These are phyloP conservation scores for Rhodotorula sp. DNA, from an alignment of 1,284 basidiomycete genomes.

Conservation along the genomic window DNA sequence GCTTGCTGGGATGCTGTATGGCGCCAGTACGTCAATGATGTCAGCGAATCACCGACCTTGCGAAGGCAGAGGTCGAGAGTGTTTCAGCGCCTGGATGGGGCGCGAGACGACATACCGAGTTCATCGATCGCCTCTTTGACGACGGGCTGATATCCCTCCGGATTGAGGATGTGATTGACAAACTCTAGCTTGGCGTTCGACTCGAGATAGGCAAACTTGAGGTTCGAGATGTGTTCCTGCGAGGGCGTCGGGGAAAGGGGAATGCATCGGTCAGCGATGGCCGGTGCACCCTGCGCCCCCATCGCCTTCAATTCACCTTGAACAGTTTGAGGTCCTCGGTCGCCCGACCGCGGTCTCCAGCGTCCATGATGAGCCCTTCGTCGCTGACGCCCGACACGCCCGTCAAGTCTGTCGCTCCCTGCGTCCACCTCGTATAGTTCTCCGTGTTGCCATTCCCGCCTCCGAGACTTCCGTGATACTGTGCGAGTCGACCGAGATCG, in stretches of 20 bases:
- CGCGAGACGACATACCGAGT: conserved; percentile 9
- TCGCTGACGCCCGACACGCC: conserved; percentile 27
- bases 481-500: not conserved
- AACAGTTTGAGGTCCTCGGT: conserved; percentile 32
- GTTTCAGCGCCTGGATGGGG: not conserved
- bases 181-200: conserved; percentile 36
- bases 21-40: too few species aligned
- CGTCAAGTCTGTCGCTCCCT: conserved; percentile 13
- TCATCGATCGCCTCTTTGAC: conserved; percentile 26
- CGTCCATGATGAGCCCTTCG: conserved; percentile 27
- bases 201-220: conserved; percentile 41
- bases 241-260: not conserved
- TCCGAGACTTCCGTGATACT: not conserved
- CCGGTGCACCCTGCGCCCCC: too few species aligned
- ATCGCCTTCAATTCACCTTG: conserved; percentile 21
- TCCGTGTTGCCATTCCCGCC: conserved; percentile 11
- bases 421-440: conserved; percentile 27
- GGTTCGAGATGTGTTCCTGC: conserved; percentile 36
- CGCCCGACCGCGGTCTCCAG: conserved; percentile 24
- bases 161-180: conserved; percentile 22
- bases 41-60: not conserved
- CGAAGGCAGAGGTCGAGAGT: not conserved
- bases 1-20: conserved; percentile 1
- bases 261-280: not conserved
- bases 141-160: conserved; percentile 19